Percentiles rank a stretch among this genome's conserved stretches.
Evolutionary conservation across 1,284 basidiomycete genomes (phyloP).

Genomic region (Naganishia sp.): DNA sequence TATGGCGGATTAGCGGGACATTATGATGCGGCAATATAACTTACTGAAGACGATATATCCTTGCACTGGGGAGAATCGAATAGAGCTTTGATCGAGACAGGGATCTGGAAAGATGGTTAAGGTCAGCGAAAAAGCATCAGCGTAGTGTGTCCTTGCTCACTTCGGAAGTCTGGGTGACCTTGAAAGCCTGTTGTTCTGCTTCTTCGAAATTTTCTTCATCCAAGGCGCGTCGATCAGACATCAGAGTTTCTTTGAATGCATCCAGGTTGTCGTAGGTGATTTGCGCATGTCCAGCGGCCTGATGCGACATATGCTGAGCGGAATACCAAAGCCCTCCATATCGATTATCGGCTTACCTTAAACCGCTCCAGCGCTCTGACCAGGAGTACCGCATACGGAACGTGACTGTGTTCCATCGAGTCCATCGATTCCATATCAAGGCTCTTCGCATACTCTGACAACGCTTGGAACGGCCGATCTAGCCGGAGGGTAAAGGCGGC

Average conservation of each 20-base stretch:
- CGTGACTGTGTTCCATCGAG: conserved; percentile 78
- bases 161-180: conserved; percentile 67
- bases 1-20: not conserved
- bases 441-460: conserved; percentile 69
- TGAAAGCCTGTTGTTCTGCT: conserved; percentile 76
- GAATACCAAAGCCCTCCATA: not conserved
- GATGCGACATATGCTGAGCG: not conserved
- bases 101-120: conserved; percentile 6
- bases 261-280: conserved; percentile 67
- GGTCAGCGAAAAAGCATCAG: not conserved
- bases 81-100: conserved; percentile 7
- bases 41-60: conserved; percentile 20
- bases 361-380: conserved; percentile 75
- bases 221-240: conserved; percentile 58
- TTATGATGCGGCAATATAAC: not conserved
- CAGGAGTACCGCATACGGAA: conserved; percentile 83
- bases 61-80: conserved; percentile 17
- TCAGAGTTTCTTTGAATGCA: conserved; percentile 67
- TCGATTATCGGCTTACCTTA: conserved; percentile 7
- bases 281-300: conserved; percentile 12
- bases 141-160: conserved; percentile 43
- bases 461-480: conserved; percentile 80
- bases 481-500: conserved; percentile 79
- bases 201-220: conserved; percentile 98
- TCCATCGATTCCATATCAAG: conserved; percentile 76